Evolutionary conservation across 2,329 filamentous ascomycete genomes (phyloP).

Genomic region (Fusarium nurragi): DNA sequence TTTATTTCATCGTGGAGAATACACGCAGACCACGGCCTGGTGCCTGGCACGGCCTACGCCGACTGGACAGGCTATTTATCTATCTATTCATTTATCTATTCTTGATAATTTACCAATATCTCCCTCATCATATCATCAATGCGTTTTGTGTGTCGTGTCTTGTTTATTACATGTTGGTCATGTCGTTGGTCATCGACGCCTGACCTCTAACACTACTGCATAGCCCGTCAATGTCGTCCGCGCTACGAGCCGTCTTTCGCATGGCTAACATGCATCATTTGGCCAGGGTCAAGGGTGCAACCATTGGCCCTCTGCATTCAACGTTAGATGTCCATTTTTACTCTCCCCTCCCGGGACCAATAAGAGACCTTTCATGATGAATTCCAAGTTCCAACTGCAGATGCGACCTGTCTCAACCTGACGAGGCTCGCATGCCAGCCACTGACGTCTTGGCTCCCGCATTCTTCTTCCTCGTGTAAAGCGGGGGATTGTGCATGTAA

Average conservation of each 20-base stretch:
- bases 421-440: slow-evolving; percentile 22
- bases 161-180: slow-evolving; percentile 5
- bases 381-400: slow-evolving; percentile 16
- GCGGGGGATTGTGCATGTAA: slow-evolving; percentile 13
- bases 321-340: slow-evolving; percentile 5
- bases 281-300: slow-evolving; percentile 13
- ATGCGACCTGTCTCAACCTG: neutral
- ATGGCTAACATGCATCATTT: slow-evolving; percentile 13
- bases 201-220: slow-evolving; percentile 2
- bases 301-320: slow-evolving; percentile 8
- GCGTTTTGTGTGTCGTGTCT: neutral
- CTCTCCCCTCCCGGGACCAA: slow-evolving; percentile 11
- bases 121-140: neutral
- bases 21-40: slow-evolving; percentile 38
- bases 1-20: slow-evolving; percentile 24
- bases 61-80: slow-evolving; percentile 9
- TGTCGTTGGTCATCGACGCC: slow-evolving; percentile 10
- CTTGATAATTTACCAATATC: neutral
- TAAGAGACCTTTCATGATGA: neutral
- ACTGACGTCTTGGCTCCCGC: slow-evolving; percentile 29
- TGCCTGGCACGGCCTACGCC: slow-evolving; percentile 22
- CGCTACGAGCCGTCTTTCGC: slow-evolving; percentile 33
- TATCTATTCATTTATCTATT: neutral
- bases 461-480: neutral
- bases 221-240: slow-evolving; percentile 1